Conservation (phyloP, 768 basidiomycete genomes). For the Hericium coralloides region DNA sequence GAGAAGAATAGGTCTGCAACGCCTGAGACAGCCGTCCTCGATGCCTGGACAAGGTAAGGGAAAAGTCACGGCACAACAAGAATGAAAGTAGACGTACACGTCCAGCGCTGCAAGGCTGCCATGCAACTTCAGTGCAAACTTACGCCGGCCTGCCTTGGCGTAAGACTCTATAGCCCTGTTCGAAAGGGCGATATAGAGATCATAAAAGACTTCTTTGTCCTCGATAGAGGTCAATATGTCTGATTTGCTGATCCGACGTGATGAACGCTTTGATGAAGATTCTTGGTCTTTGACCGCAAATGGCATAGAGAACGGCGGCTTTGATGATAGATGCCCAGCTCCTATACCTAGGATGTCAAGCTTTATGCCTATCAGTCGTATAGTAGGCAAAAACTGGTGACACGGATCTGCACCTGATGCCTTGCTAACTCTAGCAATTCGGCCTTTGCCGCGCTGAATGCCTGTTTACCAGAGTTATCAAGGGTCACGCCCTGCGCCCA, state of each 20-base stretch:
- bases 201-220: constrained; percentile 58
- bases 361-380: constrained; percentile 28
- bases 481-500: constrained; percentile 51
- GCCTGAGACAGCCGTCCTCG: constrained; percentile 57
- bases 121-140: constrained; percentile 81
- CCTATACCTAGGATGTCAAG: constrained; percentile 79
- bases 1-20: constrained; percentile 60
- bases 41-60: constrained; percentile 35
- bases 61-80: too few relatives aligned
- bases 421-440: constrained; percentile 86
- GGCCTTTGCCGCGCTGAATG: constrained; percentile 72
- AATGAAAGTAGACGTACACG: constrained; percentile 44
- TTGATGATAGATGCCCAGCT: constrained; percentile 58
- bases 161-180: constrained; percentile 83
- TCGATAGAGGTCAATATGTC: constrained; percentile 52
- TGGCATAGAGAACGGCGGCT: constrained; percentile 63
- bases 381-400: neutral
- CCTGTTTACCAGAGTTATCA: constrained; percentile 36
- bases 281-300: constrained; percentile 15
- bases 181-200: constrained; percentile 64
- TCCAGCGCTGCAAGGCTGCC: constrained; percentile 85
- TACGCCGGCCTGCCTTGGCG: constrained; percentile 70
- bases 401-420: constrained; percentile 51
- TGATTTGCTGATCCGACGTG: constrained; percentile 41
- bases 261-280: constrained; percentile 16